Evolutionary conservation across 108 stramenopile genomes (phyloP), one percentile per base, ranked within the genome.

Genomic region (Cyclotella cryptica): DNA sequence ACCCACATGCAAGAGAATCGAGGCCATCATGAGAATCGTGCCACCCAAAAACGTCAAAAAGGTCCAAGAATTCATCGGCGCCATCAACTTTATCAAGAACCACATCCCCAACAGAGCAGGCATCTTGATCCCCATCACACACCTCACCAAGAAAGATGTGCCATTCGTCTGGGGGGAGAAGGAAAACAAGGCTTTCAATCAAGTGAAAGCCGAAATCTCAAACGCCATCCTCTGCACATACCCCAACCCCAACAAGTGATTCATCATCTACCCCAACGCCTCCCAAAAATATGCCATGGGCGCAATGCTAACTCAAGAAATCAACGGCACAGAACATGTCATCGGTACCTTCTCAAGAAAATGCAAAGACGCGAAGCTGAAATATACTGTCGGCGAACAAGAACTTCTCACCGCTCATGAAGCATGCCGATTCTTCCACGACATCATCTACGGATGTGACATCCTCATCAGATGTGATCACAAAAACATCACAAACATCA

Each of bases 201-300:
- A 39, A 22, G 27, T 58, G 6, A 69, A 77, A 27, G 45, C 46
- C 3, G 17, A 11, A 39, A 22, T 77, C 0, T 9, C 46, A 10
- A 63, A 69, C 7, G 28, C 57, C 3, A 61, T 77, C 19, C 35
- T 77, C n/a, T 35, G 64, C 17, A 42, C 19, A 2, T 86, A 84
- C 42, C 85, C 85, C 1, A 75, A 88, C 60, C 63, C 70, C 14
- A 65, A 45, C 57, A 39, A 80, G 52, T 54, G 64, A 17, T 85
- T 85, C 52, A 58, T 49, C 24, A 77, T 88, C 19, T 69, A 83
- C 53, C 75, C 84, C 1, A 85, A 88, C 42, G 80, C 85, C 12
- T 58, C 52, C 24, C 66, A 85, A 10, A 46, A 8, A 0, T 75
- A 70, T 29, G 79, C 84, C 35, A 72, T 84, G 24, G 88, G 85